A percentile compares a stretch with the other conserved stretches of the same genome.
These are phyloP conservation scores for Penicillium vulpinum DNA, from an alignment of 2,329 filamentous ascomycete genomes.

Conservation along the genomic window DNA sequence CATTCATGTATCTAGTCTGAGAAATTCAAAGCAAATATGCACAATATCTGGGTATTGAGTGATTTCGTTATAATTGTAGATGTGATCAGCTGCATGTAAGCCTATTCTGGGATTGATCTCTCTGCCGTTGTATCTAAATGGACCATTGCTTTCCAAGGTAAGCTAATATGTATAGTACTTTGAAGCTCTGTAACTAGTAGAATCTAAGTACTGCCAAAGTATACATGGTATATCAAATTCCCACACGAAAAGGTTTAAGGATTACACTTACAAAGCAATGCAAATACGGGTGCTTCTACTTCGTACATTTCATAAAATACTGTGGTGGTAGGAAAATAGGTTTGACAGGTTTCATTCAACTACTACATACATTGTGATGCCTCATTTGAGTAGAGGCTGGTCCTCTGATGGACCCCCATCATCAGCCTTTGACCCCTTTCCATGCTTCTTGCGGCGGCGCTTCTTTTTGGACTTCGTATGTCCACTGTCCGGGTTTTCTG, in stretches of 20 bases:
- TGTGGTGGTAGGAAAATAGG: not conserved
- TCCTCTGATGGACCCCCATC: constrained; percentile 17
- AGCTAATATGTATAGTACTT: too few species aligned
- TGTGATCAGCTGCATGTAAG: not conserved
- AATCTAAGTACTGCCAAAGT: not conserved
- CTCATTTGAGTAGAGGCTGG: constrained; percentile 11
- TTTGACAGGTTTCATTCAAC: not conserved
- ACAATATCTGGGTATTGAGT: not conserved
- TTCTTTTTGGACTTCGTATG: constrained; percentile 16
- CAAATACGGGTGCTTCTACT: not conserved
- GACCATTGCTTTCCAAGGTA: not conserved
- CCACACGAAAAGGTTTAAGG: not conserved
- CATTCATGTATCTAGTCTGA: constrained; percentile 3
- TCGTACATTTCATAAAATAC: too few species aligned
- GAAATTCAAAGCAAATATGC: not conserved
- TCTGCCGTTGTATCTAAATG: not conserved
- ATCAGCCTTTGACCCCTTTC: constrained; percentile 13
- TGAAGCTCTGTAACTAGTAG: not conserved
- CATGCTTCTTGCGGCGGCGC: constrained; percentile 27
- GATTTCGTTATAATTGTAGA: not conserved
- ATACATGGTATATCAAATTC: too few species aligned
- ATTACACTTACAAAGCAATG: too few species aligned
- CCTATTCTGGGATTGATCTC: not conserved
- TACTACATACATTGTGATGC: too few species aligned
- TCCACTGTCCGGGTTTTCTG: not conserved